Evolutionary conservation across 2,329 filamentous ascomycete species (phyloP).

Genomic region (Paecilomyces sp.): DNA sequence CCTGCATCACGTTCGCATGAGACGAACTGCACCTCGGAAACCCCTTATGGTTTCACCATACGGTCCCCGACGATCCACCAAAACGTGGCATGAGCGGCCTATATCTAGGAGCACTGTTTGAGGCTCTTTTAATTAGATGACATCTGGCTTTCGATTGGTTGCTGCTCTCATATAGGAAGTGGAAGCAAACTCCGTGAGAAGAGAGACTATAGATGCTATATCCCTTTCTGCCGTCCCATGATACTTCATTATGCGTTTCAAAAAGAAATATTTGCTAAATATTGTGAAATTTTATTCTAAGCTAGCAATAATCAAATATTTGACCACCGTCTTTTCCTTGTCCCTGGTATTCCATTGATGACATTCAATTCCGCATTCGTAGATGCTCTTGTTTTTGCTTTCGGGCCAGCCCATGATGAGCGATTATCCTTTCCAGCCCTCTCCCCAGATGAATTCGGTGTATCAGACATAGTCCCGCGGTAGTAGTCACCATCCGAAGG

Average conservation of each 20-base stretch:
- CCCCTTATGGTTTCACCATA: neutral
- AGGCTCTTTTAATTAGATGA: neutral
- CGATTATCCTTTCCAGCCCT: neutral
- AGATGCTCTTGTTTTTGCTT: neutral
- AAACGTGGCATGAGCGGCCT: neutral
- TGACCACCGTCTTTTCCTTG: neutral
- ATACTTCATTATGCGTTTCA: neutral
- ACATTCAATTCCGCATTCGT: neutral
- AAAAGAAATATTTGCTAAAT: neutral
- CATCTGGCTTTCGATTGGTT: neutral
- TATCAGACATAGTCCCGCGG: neutral
- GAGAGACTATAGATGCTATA: neutral
- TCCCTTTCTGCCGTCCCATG: neutral
- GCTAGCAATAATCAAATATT: neutral
- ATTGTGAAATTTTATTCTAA: neutral
- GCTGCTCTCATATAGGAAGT: neutral
- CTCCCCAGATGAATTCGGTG: neutral
- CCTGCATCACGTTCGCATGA: neutral
- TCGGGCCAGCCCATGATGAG: neutral
- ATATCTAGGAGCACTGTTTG: neutral
- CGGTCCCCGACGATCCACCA: neutral
- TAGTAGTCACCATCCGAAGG: neutral
- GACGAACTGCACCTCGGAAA: neutral
- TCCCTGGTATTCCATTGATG: neutral
- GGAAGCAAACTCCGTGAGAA: neutral